Evolutionary conservation across 805 yeast species (phyloP).

Genomic region (Ogataea glucozyma): DNA sequence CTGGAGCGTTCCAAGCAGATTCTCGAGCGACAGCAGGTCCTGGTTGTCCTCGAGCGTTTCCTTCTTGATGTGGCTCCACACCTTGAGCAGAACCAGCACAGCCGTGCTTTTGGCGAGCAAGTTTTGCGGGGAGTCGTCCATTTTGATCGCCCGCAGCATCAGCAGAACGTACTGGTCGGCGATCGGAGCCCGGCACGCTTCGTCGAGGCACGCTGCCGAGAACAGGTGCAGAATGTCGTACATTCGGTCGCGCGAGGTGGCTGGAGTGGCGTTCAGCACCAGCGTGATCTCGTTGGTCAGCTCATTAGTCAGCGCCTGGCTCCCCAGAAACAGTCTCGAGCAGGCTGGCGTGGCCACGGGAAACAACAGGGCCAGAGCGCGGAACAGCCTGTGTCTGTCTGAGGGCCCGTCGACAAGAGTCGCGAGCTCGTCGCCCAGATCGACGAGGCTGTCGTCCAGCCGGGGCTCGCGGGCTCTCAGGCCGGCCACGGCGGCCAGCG

Average conservation of each 20-base stretch:
- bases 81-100: slow-evolving; percentile 51
- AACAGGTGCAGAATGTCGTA: slow-evolving; percentile 36
- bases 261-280: slow-evolving; percentile 10
- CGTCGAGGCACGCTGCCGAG: slow-evolving; percentile 52
- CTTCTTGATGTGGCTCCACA: slow-evolving; percentile 53
- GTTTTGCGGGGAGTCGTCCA: slow-evolving; percentile 19
- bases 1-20: slow-evolving; percentile 32
- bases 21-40: slow-evolving; percentile 35
- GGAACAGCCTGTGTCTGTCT: slow-evolving; percentile 18
- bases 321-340: slow-evolving; percentile 20
- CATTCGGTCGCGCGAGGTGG: slow-evolving; percentile 3
- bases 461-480: neutral
- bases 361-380: slow-evolving; percentile 22
- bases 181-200: slow-evolving; percentile 48
- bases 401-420: slow-evolving; percentile 11
- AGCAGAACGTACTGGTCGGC: slow-evolving; percentile 45
- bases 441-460: slow-evolving; percentile 5
- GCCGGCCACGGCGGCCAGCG: slow-evolving; percentile 6
- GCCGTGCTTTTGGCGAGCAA: slow-evolving; percentile 33
- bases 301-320: slow-evolving; percentile 21
- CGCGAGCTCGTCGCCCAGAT: slow-evolving; percentile 22
- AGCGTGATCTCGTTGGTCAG: slow-evolving; percentile 27
- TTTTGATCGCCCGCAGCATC: slow-evolving; percentile 39
- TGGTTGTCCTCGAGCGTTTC: slow-evolving; percentile 29
- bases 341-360: slow-evolving; percentile 23